Base-by-base conservation (phyloP, 495 filamentous ascomycete species). In the Trichoderma erinaceum region DNA sequence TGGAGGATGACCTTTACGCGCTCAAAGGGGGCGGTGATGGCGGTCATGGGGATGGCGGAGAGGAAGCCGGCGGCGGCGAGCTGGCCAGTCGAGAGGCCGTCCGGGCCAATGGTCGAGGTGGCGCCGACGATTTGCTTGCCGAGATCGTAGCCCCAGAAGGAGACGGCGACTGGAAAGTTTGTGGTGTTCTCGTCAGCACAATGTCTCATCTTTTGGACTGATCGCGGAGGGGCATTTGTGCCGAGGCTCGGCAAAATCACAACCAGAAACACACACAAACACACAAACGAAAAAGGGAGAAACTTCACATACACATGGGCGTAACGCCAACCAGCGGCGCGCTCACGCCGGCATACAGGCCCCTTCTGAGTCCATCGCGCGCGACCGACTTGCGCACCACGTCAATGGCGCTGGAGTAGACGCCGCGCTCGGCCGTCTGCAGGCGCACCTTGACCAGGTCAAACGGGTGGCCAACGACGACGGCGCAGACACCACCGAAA, bases 71-170 rank as follows among this genome's bases (percentile, higher is more conserved):
- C 95, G 29, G 90, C 86, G 38, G 92, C 92, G 81, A 96, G 89
- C 77, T 98, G 95, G 29, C 84, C 90, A 74, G 97, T 91, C 25
- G 88, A 89, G 78, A 91, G 88, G 72, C 84, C 81, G 77, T 89
- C 84, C 74, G 90, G 79, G 23, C 86, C 75, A 38, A 93, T 87
- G 8, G 82, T 83, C 52, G 88, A 89, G 69, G 90, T 77, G 67
- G 77, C 80, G 71, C 87, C 84, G 65, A 98, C 91, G 71, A 99
- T 83, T 67, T 85, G 81, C 79, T 99, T 97, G 79, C 95, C 96
- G 66, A 97, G 81, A 77, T 97, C 95, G 79, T 97, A 99, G 71
- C 95, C 95, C 92, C 95, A 99, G 85, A 99, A 99, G 76, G 92
- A 97, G 63, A 99, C 93, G 73, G 95, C 95, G 80, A 98, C 93